Conservation (phyloP, 257 asterid species). For the Lantana camara region DNA sequence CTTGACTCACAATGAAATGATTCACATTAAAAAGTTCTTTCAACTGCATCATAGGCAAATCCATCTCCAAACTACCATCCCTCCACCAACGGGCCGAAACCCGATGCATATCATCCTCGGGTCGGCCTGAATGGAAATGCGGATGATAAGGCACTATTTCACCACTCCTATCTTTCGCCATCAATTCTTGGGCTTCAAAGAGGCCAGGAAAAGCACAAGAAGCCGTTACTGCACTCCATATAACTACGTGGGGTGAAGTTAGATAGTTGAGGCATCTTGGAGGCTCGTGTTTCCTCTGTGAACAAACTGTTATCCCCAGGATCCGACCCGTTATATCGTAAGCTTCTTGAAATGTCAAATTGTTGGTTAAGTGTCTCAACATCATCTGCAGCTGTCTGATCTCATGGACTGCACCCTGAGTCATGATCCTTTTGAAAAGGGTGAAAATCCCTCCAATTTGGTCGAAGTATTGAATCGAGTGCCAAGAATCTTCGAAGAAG, state of each 20-base stretch:
- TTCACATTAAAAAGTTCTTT: constrained; percentile 96
- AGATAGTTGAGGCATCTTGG: constrained; percentile 96
- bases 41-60: constrained; percentile 95
- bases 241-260: constrained; percentile 97
- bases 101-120: constrained; percentile 65
- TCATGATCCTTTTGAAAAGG: constrained; percentile 79
- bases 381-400: constrained; percentile 79
- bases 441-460: constrained; percentile 83
- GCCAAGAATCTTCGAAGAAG: constrained; percentile 94
- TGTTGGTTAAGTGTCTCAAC: constrained; percentile 83
- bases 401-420: constrained; percentile 90
- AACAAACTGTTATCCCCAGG: constrained; percentile 90
- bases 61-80: constrained; percentile 97
- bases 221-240: constrained; percentile 98
- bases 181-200: constrained; percentile 95
- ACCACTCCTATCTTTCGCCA: constrained; percentile 94
- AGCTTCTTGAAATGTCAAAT: constrained; percentile 97
- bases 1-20: constrained; percentile 96
- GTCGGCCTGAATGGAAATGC: constrained; percentile 87
- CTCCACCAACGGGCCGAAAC: constrained; percentile 86
- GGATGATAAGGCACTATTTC: constrained; percentile 97
- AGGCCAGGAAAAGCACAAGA: constrained; percentile 98
- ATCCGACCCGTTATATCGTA: constrained; percentile 93
- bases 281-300: constrained; percentile 97
- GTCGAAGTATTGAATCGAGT: constrained; percentile 77